Base-by-base conservation (phyloP, 805 yeast genomes). In the Lachancea cidri region DNA sequence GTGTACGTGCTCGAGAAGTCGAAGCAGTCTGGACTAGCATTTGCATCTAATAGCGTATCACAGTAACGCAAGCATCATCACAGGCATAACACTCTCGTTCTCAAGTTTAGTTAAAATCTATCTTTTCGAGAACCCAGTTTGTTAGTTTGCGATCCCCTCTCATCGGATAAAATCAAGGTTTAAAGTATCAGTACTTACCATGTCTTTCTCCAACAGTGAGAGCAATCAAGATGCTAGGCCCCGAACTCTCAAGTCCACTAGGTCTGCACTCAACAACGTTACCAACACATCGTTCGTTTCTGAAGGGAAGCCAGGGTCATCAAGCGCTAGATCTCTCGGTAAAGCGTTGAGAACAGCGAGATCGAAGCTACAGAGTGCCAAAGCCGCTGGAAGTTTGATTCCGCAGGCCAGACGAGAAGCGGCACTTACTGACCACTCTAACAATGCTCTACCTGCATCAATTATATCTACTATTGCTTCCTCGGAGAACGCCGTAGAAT, bases 191-290 rank as follows among this genome's bases (percentile, higher is more conserved):
- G 7, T 14, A 11, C 32, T 22, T 37, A 39, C 24, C 39, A 42
- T 37, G 41, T 37, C 45, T 17, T 33, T 36, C 33, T 38, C 32
- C 39, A 42, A 39, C 35, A 45, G 38, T 29, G 53, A 49, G 18
- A 52, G 47, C 39, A 42, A 46, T 36, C 54, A 49, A 32, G 50
- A 53, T 40, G 49, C 49, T 22, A 53, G 54, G 41, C 49, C 55
- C 8, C 29, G 43, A 36, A 36, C 40, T 15, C 25, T 43, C 29
- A 43, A 36, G 33, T 38, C 43, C 20, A 37, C 47, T 14, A 48
- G 67, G 38, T 46, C 63, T 35, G 67, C 64, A 15, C 49, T 63
- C 36, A 55, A 55, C 29, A 63, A 63, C 42, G 67, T 63, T 9
- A 63, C 67, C 15, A 59, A 62, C 38, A 61, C 65, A 8, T 50